These are phyloP conservation scores for Solanum rostratum DNA, from an alignment of 257 asterid genomes.

Conservation along the genomic window DNA sequence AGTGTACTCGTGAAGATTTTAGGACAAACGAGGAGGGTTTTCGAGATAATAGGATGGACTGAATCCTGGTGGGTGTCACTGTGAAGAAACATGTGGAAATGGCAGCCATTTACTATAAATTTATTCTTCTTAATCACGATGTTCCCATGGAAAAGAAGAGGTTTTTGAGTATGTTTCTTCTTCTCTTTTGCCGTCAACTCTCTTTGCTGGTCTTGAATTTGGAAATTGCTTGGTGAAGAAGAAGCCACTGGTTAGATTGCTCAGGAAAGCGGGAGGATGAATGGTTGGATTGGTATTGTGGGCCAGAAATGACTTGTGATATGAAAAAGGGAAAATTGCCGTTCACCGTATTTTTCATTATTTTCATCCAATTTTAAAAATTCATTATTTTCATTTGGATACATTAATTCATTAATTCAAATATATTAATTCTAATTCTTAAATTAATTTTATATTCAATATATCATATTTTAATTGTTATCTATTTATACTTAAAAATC, in stretches of 20 bases:
- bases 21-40: conserved; percentile 13
- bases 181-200: background rate
- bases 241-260: conserved; percentile 4
- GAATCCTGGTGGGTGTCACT: conserved; percentile 16
- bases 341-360: no score
- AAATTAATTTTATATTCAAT: no score
- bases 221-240: conserved; percentile 25
- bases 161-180: background rate
- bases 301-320: background rate
- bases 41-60: conserved; percentile 11
- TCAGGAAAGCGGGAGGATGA: background rate
- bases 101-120: conserved; percentile 44
- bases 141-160: conserved; percentile 23
- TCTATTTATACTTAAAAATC: no score
- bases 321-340: background rate
- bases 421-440: no score
- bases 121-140: conserved; percentile 9
- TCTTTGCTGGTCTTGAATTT: background rate
- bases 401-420: no score
- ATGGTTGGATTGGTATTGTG: background rate
- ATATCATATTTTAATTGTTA: no score
- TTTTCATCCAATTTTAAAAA: no score
- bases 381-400: no score
- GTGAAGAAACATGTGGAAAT: conserved; percentile 44
- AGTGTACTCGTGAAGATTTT: conserved; percentile 9